Conservation (phyloP, 176 grass and related monocot genomes). For the Poa pratensis region DNA sequence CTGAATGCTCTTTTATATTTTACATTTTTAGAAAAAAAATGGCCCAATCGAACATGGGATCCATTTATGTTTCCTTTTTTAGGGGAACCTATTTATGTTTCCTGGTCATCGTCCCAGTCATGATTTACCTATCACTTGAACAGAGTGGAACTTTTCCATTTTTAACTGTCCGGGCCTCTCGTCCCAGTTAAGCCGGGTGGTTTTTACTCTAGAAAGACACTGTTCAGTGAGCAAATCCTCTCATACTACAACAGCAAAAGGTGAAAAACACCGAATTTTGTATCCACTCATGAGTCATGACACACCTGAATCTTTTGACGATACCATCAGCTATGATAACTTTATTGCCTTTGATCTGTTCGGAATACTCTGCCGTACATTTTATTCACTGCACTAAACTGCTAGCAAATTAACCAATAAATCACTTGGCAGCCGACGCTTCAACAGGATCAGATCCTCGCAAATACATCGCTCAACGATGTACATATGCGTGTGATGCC, state of each 20-base stretch:
- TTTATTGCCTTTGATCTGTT: neutral
- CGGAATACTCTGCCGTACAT: neutral
- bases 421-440: neutral
- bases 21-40: too few relatives aligned
- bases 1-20: too few relatives aligned
- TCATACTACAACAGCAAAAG: neutral
- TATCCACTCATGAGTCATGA: neutral
- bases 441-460: neutral
- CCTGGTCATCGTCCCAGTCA: too few relatives aligned
- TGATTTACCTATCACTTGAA: too few relatives aligned
- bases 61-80: too few relatives aligned
- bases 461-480: neutral
- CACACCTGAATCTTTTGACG: neutral
- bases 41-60: too few relatives aligned
- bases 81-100: too few relatives aligned
- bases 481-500: neutral
- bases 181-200: neutral
- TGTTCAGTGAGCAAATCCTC: neutral
- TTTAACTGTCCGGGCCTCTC: too few relatives aligned
- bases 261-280: neutral
- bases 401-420: neutral
- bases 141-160: too few relatives aligned
- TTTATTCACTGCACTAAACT: slow-evolving; percentile 1
- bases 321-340: neutral
- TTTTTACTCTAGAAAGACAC: too few relatives aligned